A percentile compares a stretch with the other conserved stretches of the same genome.
phyloP scores from a whole-genome alignment of 768 basidiomycete genomes.

The Calocybe indica region DNA sequence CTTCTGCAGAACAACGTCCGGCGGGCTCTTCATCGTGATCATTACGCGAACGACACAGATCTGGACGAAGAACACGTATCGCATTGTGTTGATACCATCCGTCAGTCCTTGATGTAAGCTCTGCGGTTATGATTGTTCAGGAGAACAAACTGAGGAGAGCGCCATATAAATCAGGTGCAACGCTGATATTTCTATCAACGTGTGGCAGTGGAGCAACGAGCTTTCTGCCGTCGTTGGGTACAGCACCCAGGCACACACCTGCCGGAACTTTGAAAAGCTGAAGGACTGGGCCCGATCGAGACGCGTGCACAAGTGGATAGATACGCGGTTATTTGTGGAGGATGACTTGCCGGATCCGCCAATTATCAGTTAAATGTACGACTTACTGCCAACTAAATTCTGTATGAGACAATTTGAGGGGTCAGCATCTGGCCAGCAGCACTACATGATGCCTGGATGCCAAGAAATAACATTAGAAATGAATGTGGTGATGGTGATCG shows the following conservation, averaged over 20 bases:
- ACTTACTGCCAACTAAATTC: background rate
- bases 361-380: constrained; percentile 3
- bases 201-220: background rate
- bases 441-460: too few relatives aligned
- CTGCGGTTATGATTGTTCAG: background rate
- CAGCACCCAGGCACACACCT: background rate
- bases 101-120: background rate
- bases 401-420: too few relatives aligned
- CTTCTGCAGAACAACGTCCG: background rate
- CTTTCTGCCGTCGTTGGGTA: background rate
- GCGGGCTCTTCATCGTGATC: background rate
- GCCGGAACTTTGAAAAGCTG: background rate
- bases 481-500: too few relatives aligned
- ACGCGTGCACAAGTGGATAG: constrained; percentile 2
- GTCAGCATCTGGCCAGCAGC: too few relatives aligned
- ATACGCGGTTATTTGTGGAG: constrained; percentile 1
- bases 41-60: background rate
- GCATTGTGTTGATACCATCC: constrained; percentile 1
- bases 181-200: background rate
- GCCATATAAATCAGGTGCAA: background rate
- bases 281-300: background rate
- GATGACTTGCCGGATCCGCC: constrained; percentile 3
- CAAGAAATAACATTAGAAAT: too few relatives aligned
- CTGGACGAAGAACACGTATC: background rate
- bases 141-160: background rate